Percentiles rank a stretch among this genome's conserved stretches.
Evolutionary conservation across 1,139 yeast species (phyloP).

Genomic region (Scheffersomyces quercinus): DNA sequence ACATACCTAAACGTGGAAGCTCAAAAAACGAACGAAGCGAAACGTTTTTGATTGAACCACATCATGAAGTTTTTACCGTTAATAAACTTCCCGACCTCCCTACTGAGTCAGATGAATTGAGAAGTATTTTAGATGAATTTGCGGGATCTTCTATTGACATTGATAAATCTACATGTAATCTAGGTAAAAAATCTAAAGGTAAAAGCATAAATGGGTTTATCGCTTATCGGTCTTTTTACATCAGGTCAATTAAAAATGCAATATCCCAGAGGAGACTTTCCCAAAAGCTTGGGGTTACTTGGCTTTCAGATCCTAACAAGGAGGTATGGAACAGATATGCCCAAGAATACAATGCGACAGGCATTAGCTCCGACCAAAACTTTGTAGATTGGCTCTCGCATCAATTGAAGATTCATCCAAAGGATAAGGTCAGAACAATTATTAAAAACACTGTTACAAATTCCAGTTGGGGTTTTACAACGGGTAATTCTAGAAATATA

Average conservation of each 20-base stretch:
- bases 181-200: not conserved
- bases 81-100: not conserved
- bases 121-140: not conserved
- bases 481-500: not conserved
- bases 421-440: not conserved
- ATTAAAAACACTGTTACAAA: not conserved
- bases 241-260: slow-evolving; percentile 21
- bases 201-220: slow-evolving; percentile 30
- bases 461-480: not conserved
- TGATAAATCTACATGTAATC: not conserved
- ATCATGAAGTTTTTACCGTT: not conserved
- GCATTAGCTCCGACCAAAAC: slow-evolving; percentile 3
- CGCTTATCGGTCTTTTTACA: slow-evolving; percentile 34
- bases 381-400: slow-evolving; percentile 21
- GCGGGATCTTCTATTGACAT: not conserved
- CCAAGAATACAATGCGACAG: slow-evolving; percentile 24
- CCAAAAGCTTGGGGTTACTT: slow-evolving; percentile 22
- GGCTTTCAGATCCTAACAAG: slow-evolving; percentile 27
- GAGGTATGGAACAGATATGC: slow-evolving; percentile 32
- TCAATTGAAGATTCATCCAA: not conserved
- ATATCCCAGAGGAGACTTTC: slow-evolving; percentile 23
- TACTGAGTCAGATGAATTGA: not conserved
- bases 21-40: no score
- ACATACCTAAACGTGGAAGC: no score
- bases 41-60: not conserved